Evolutionary conservation across 805 yeast species (phyloP), one percentile per base, ranked within the genome.

Genomic region (Lipomyces spencermartinsiae): DNA sequence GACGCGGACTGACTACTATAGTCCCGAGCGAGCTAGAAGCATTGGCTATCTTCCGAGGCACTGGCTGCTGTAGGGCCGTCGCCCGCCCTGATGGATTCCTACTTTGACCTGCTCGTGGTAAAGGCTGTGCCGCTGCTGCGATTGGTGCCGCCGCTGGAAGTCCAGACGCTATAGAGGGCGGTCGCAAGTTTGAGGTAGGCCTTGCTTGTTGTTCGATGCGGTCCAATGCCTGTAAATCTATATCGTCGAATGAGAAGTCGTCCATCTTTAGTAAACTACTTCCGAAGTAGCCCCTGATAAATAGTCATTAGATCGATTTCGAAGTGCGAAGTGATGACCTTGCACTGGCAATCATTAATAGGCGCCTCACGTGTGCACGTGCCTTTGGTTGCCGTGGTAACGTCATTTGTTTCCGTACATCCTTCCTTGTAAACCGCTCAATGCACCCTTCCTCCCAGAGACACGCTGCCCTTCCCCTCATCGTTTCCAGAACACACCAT

Each of bases 1-100:
- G 75, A 25, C 74, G 62, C 12, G 66, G 64, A 37, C 69, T 73
- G 46, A 73, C 75, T 19, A 69, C 51, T 12, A 73, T 62, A 2
- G 71, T 16, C 46, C 58, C 56, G 31, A 55, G 46, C 19, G 66
- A 53, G 19, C 65, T 19, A 14, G 65, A 43, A 16, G 35, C 39
- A 9, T 19, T 25, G 31, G 58, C 33, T 19, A 70, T 25, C 59
- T 58, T 62, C 35, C 64, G 59, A 14, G 72, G 71, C 12, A 49
- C 61, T 8, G 73, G 73, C 64, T 64, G 73, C 55, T 58, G 66
- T 31, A 59, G 58, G 8, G 66, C 25, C 4, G 67, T 5, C 10
- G 29, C 31, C 22, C 39, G 46, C 22, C 19, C 65, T n/a, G 55
- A 29, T 43, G 49, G 6, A 51, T 34, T 22, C 25, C 33, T 63